Conservation (phyloP, 805 yeast species). For the Saccharomycopsis sp. region DNA sequence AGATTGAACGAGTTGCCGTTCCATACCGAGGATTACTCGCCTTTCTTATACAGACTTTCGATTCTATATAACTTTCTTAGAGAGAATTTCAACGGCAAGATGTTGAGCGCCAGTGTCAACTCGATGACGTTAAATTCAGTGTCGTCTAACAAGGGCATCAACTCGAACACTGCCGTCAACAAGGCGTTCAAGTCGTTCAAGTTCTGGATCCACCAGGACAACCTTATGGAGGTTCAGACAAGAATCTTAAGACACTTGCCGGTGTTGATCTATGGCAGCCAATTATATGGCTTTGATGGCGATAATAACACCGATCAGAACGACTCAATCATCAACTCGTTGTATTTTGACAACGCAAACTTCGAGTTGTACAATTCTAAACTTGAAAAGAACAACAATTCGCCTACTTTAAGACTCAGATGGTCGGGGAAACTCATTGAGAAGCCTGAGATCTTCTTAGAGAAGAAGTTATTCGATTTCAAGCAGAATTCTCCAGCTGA, state of each 20-base stretch:
- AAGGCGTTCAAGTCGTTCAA: slow-evolving; percentile 57
- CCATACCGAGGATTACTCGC: slow-evolving; percentile 92
- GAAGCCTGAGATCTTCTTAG: slow-evolving; percentile 73
- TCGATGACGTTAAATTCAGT: slow-evolving; percentile 32
- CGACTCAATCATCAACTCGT: slow-evolving; percentile 80
- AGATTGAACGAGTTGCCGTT: slow-evolving; percentile 83
- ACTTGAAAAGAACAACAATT: slow-evolving; percentile 57
- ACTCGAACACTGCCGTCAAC: slow-evolving; percentile 27
- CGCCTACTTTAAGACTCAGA: slow-evolving; percentile 75
- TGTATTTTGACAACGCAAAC: slow-evolving; percentile 79
- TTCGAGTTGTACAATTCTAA: slow-evolving; percentile 85
- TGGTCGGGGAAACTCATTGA: slow-evolving; percentile 84
- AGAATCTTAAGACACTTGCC: slow-evolving; percentile 89
- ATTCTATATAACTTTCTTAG: slow-evolving; percentile 74
- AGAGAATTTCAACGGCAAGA: slow-evolving; percentile 48
- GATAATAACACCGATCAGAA: slow-evolving; percentile 37
- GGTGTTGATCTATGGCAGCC: slow-evolving; percentile 63
- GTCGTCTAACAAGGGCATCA: slow-evolving; percentile 28
- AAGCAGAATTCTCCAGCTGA: slow-evolving; percentile 29
- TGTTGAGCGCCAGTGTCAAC: slow-evolving; percentile 27
- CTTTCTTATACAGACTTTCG: slow-evolving; percentile 77
- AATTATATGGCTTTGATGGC: slow-evolving; percentile 39
- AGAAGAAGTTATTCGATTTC: slow-evolving; percentile 67
- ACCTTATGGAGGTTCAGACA: slow-evolving; percentile 96
- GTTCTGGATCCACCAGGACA: slow-evolving; percentile 97